Evolutionary conservation across 2,329 filamentous ascomycete genomes (phyloP), one percentile per base, ranked within the genome.

Genomic region (Microsporum audouinii): DNA sequence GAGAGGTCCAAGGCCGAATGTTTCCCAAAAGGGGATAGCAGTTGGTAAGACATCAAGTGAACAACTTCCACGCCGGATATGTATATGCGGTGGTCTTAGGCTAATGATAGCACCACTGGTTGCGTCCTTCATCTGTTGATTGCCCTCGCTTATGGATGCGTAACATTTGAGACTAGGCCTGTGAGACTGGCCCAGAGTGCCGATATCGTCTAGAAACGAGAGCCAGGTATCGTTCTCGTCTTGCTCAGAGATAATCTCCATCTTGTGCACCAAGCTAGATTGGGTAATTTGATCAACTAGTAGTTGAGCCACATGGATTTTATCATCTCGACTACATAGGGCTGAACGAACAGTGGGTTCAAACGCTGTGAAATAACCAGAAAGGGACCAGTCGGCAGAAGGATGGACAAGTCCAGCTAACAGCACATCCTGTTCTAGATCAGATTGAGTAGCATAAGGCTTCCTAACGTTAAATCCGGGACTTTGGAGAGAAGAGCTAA

Each of bases 11-110:
- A 86, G 72, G 17, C 80, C 81, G 45, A 86, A 77, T 1, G 80
- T 77, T 64, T 85, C 82, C 84, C 84, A 86, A 65, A 85, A 86
- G 1, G 76, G 72, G 57, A 84, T 68, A 3, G 82, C 79, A 6
- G 82, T 75, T 2, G 82, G 79, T 12, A 84, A 73, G 57, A 83
- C 72, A 64, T 84, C 82, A 69, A 83, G 77, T 5, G 72, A 75
- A 41, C 76, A 75, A 43, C 81, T 79, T 6, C 77, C 78, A 36
- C 83, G 79, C 59, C 78, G 79, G 10, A 85, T 71, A 41, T 79
- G 77, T 36, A 86, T 67, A 66, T 82, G 78, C 2, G 82, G 82
- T 1, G 79, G 71, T 14, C 71, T 71, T n/a, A 84, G 67, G 29
- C 72, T 74, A 38, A 72, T 72, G 61, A 77, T 76, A 38, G 71